A percentile compares a stretch with the other conserved stretches of the same genome.
These are phyloP conservation scores for Tephrocybe sp. DNA, from an alignment of 768 basidiomycete genomes.

Conservation along the genomic window DNA sequence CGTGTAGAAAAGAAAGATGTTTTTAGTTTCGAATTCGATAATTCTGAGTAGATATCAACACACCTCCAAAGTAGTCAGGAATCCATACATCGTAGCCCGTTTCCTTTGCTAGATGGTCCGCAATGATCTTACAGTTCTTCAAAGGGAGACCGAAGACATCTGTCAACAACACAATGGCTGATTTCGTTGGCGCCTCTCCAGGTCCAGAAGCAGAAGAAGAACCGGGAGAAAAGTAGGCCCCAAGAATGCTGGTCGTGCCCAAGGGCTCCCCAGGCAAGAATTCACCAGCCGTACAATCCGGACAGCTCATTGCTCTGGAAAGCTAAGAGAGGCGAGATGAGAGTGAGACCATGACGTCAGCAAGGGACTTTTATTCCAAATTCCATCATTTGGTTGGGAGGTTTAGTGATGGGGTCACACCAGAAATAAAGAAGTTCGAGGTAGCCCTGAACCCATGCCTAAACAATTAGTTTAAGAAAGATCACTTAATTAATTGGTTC, in stretches of 20 bases:
- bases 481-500: no score
- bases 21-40: neutral
- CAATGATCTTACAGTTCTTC: slow-evolving; percentile 52
- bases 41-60: neutral
- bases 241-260: slow-evolving; percentile 36
- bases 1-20: neutral
- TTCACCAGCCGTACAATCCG: slow-evolving; percentile 44
- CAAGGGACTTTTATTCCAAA: no score
- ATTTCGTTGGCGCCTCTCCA: slow-evolving; percentile 16
- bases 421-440: no score
- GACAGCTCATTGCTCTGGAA: slow-evolving; percentile 40
- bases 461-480: no score
- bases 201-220: slow-evolving; percentile 17
- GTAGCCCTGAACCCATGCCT: no score
- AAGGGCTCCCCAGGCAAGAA: slow-evolving; percentile 43
- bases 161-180: slow-evolving; percentile 46
- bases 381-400: no score
- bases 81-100: slow-evolving; percentile 56
- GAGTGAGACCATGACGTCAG: no score
- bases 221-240: slow-evolving; percentile 38
- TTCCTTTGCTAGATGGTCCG: slow-evolving; percentile 44
- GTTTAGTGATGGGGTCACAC: no score
- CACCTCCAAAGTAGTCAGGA: slow-evolving; percentile 55
- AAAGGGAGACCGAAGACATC: slow-evolving; percentile 54
- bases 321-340: no score